Base-by-base conservation (phyloP, 2,329 filamentous ascomycete genomes). In the Phialemonium atrogriseum region DNA sequence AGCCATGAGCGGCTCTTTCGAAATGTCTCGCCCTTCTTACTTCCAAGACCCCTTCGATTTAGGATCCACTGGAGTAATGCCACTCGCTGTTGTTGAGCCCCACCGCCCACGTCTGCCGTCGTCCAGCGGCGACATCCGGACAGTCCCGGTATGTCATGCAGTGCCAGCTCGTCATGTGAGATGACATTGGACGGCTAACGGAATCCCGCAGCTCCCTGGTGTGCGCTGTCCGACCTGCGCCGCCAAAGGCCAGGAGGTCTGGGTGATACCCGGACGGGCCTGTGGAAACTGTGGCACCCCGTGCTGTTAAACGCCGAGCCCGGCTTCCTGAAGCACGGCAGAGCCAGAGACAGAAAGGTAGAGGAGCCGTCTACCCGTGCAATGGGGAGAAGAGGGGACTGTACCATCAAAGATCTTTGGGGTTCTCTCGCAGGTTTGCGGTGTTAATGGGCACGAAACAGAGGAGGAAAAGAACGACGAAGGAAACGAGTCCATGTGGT, bases 231-330 rank as follows among this genome's bases (percentile, higher is more conserved):
- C 68, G 28, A 70, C 60, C 5, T 73, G 69, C 42, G 58, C 59
- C 30, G 47, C 53, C 24, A 53, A 57, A 27, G 69, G 69, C 37
- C 56, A 64, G 38, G 69, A 72, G 44, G 64, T 68, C 25, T 73
- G 69, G 69, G 69, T 73, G 15, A 68, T 71, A 38, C 68, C 66
- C 19, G 69, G 69, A 32, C 60, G 64, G 35, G 54, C 54, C 30
- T 73, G 69, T 44, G 60, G 61, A 19, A 62, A 65, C 41, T 71
- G 67, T 49, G 66, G 67, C 30, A 68, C 66, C 15, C 59, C 63
- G 21, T 52, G 52, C 40, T 52, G 51, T 37, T 55, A 48, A 32
- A n/a, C 25, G 10, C 19, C 24, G 10, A 11, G 13, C 20, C 20
- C n/a, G n/a, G n/a, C n/a, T n/a, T n/a, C n/a, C n/a, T n/a, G n/a